Evolutionary conservation across 2,329 filamentous ascomycete genomes (phyloP), one percentile per base, ranked within the genome.

Genomic region (Talaromyces marneffei): DNA sequence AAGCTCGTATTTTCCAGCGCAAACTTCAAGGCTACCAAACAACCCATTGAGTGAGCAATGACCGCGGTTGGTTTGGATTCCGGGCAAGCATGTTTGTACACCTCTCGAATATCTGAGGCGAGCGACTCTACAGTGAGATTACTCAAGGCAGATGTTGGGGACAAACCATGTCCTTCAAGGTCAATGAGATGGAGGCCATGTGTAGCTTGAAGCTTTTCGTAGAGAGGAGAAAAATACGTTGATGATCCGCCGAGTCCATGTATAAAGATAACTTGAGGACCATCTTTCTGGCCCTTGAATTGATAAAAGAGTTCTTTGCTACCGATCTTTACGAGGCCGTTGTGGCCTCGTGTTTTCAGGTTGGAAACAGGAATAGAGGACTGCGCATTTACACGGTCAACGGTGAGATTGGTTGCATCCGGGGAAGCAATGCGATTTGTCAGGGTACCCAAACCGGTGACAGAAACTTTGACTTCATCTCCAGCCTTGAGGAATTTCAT

Each of bases 141-240:
- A 54, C 72, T 78, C 2, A 76, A 70, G 0, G 82, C 77, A 8
- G 75, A 77, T 0, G 82, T 83, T 0, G 82, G 82, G 1, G 80
- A 82, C 6, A 81, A 71, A 0, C 83, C 83, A 63, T 84, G 82
- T 2, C 83, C 83, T 69, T 85, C 83, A 2, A 85, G 71, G 63
- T 85, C 83, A 61, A 79, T 79, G 0, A 83, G 66, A 62, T 82
- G 77, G 5, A 78, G 62, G 1, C 66, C 71, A 64, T 75, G 69
- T 2, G 68, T 65, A 29, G 23, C 12, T 69, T 63, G 4, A 60
- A 65, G 0, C 80, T 65, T 1, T 67, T 64, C 0, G 72, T 63
- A 27, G 82, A 85, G 66, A 0, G 83, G 81, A 0, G 67, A 70
- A 67, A 75, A 85, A 65, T 72, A 79, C 3, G 77, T 74, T 2